Conservation (phyloP, 805 yeast species). For the Candida quercuum region DNA sequence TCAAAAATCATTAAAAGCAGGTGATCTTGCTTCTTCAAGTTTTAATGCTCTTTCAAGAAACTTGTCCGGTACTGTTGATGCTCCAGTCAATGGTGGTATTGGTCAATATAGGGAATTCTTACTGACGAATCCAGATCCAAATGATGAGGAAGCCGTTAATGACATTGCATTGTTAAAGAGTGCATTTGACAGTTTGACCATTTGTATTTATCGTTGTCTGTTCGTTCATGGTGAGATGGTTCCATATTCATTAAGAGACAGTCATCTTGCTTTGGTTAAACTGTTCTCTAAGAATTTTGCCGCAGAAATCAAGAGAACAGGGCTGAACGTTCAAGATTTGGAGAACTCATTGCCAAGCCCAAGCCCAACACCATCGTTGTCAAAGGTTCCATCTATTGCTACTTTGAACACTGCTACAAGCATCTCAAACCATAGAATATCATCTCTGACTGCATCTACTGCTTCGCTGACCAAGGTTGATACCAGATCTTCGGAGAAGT, state of each 20-base stretch:
- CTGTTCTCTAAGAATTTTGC: constrained; percentile 64
- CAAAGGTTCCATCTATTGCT: constrained; percentile 15
- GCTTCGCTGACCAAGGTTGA: constrained; percentile 20
- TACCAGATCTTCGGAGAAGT: constrained; percentile 24
- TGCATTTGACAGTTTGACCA: constrained; percentile 64
- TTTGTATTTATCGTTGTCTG: constrained; percentile 60
- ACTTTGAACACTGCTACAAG: not conserved
- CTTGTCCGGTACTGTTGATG: constrained; percentile 80
- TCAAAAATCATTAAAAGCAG: constrained; percentile 45
- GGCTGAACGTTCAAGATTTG: constrained; percentile 23
- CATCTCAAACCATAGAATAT: not conserved
- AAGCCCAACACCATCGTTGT: constrained; percentile 7
- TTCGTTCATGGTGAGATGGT: constrained; percentile 63
- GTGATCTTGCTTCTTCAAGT: constrained; percentile 39
- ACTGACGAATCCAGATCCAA: constrained; percentile 28
- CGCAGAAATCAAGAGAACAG: constrained; percentile 47
- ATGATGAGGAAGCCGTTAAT: constrained; percentile 20
- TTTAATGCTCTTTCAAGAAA: constrained; percentile 66
- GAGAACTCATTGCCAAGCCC: constrained; percentile 15
- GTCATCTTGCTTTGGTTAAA: constrained; percentile 61
- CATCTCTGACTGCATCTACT: constrained; percentile 4
- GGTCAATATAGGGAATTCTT: constrained; percentile 75
- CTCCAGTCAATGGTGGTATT: constrained; percentile 92
- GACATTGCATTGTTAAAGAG: constrained; percentile 26
- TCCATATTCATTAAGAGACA: constrained; percentile 46